Base-by-base conservation (phyloP, 805 yeast species). In the Saturnispora serradocipensis region DNA sequence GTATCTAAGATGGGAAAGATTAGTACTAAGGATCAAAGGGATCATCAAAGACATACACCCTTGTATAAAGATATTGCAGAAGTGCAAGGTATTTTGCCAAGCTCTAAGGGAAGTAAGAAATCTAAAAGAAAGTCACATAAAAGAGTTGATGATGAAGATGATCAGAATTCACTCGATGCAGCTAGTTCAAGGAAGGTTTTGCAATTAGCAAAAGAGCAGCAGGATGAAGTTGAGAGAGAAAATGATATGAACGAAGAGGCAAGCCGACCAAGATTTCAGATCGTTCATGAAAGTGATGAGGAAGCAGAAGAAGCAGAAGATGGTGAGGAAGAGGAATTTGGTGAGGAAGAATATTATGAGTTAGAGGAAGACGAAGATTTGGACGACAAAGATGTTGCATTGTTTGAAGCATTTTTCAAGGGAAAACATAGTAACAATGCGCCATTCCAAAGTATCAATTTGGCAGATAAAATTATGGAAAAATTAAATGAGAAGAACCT, bases 391-490 rank as follows among this genome's bases (percentile, higher is more conserved):
- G 98, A 93, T 59, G 84, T 88, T 11, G 91, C 81, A 45, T 68
- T 93, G 64, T 89, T 90, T 67, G 89, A 89, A 57, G 77, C 81
- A 53, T 90, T 86, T 59, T 78, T 86, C 60, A 77, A 78, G 36
- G 54, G 55, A 4, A 53, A 55, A 42, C 54, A 53, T 28, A 54
- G 56, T 28, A 52, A 53, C 35, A 53, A 55, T 36, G 47, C 22
- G 9, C 64, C 69, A 22, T 63, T 65, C 46, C 76, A 78, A 35
- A 69, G 83, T 50, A 74, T 80, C 61, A 86, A 84, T 59, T 73
- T 93, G 60, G 97, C 97, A 25, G 99, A 93, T 67, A 88, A 89
- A 62, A 89, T 93, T 59, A 77, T 91, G 86, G 96, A 89, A 32
- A 86, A 89, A 56, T 81, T 91, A 51, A 81, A 82, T 59, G 56